Evolutionary conservation across 495 filamentous ascomycete species (phyloP), one percentile per base, ranked within the genome.

Genomic region (Aspergillus leporis): DNA sequence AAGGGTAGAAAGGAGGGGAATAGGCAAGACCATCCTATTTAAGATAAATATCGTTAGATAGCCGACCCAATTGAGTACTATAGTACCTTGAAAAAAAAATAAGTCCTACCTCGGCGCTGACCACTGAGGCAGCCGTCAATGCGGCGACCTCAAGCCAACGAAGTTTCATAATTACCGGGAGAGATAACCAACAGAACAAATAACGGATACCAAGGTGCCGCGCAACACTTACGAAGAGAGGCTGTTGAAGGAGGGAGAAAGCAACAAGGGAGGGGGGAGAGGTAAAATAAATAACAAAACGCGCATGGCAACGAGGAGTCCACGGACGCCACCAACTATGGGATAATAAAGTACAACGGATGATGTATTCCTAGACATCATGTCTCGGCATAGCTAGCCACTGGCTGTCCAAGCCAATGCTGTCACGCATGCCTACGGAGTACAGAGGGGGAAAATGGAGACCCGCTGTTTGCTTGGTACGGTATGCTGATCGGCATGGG

Each of bases 1-100:
- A 90, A 9, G 92, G 92, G 68, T 96, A 97, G 65, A 78, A 83
- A 6, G 92, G 91, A 51, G 86, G 85, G 18, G 75, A 78, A 53
- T 69, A 74, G 4, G 75, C 72, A 32, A 77, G 51, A 19, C 70
- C 63, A 73, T 77, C 53, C 60, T 62, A 50, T 36, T 47, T 19
- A 16, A 7, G 19, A n/a, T 12, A 28, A 5, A 36, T 52, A 23
- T 49, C 12, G 7, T 32, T 18, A 50, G 49, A 10, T 31, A 19
- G 51, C 50, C 54, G 28, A 5, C 8, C 18, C 13, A 19, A 56
- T 49, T 43, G 40, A 59, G 38, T 19, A 14, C 0, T 4, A 16
- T 21, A 3, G 25, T 32, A 13, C 18, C 6, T 30, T n/a, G 12
- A 47, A 10, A 45, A 28, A 22, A 16, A 1, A 36, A 23, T 10